phyloP scores from a whole-genome alignment of 2,329 filamentous ascomycete genomes.

The Tricladium varicosporioides region DNA sequence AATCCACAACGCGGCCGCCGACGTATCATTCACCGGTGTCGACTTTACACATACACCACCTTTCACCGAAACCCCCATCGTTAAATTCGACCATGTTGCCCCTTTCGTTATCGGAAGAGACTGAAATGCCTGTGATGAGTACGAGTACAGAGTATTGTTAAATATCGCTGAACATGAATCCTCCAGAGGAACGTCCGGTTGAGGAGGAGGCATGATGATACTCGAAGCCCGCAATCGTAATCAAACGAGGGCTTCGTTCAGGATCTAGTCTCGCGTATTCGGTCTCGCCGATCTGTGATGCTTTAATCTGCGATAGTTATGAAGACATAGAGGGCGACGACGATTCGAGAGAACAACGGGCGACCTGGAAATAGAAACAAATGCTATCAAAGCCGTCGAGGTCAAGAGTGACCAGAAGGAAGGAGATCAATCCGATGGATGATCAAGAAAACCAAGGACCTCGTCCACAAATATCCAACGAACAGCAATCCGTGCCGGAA shows the following conservation, averaged over 20 bases:
- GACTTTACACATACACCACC: conserved; percentile 77
- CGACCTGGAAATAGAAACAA: conserved; percentile 11
- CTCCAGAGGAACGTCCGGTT: conserved; percentile 67
- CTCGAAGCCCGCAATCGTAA: conserved; percentile 12
- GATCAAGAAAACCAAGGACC: conserved; percentile 3
- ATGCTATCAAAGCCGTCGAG: conserved; percentile 29
- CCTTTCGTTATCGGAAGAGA: conserved; percentile 67
- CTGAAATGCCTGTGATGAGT: conserved; percentile 72
- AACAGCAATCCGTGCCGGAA: background rate
- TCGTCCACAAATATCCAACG: background rate
- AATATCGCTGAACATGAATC: conserved; percentile 80
- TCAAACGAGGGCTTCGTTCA: conserved; percentile 11
- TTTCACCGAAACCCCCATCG: conserved; percentile 66
- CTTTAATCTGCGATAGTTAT: conserved; percentile 17
- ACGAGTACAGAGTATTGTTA: conserved; percentile 81
- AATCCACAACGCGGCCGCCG: conserved; percentile 68
- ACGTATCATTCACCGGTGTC: conserved; percentile 53
- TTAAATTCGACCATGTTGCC: conserved; percentile 67
- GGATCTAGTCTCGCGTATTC: conserved; percentile 11
- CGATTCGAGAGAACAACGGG: conserved; percentile 12
- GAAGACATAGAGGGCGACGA: conserved; percentile 22
- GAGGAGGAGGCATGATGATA: conserved; percentile 48
- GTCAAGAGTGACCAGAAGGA: conserved; percentile 7
- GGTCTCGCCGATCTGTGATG: conserved; percentile 16
- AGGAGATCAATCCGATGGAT: conserved; percentile 22